phyloP scores from a whole-genome alignment of 805 yeast genomes.

The Metschnikowia dekortorum region DNA sequence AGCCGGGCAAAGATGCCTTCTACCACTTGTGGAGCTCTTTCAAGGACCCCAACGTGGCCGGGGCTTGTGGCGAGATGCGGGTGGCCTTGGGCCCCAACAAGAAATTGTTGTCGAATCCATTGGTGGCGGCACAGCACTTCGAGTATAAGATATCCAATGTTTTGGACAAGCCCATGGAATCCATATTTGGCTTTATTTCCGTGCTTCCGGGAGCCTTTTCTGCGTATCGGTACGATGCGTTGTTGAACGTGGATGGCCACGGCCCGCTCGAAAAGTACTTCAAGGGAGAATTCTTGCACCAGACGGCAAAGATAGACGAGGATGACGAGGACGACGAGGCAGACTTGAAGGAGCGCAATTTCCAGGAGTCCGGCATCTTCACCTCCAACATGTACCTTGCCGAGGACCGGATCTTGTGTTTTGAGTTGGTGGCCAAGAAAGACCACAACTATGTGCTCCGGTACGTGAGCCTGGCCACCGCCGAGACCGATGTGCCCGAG shows the following conservation, averaged over 20 bases:
- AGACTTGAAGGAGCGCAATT: constrained; percentile 27
- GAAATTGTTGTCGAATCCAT: constrained; percentile 40
- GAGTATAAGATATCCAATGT: constrained; percentile 66
- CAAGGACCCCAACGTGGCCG: constrained; percentile 53
- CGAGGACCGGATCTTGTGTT: constrained; percentile 64
- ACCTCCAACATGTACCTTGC: constrained; percentile 68
- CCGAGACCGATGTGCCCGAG: constrained; percentile 97
- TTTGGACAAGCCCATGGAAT: constrained; percentile 62
- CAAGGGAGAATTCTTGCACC: constrained; percentile 58
- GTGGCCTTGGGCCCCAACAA: constrained; percentile 68
- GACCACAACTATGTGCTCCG: constrained; percentile 84
- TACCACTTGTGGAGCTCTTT: constrained; percentile 62
- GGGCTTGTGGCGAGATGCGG: constrained; percentile 71
- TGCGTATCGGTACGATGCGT: constrained; percentile 57
- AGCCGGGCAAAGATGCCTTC: constrained; percentile 54
- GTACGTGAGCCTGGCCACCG: constrained; percentile 88
- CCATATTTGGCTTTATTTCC: constrained; percentile 59
- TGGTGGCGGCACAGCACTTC: constrained; percentile 63
- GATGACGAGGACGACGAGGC: constrained; percentile 45
- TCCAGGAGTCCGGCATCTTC: constrained; percentile 51
- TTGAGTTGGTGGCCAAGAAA: constrained; percentile 63
- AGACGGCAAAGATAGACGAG: constrained; percentile 51
- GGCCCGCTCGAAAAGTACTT: constrained; percentile 65
- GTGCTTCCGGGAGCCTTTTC: constrained; percentile 70
- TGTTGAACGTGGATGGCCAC: constrained; percentile 48